Evolutionary conservation across 345 rosid species (phyloP).

Genomic region (Syzygium grande): DNA sequence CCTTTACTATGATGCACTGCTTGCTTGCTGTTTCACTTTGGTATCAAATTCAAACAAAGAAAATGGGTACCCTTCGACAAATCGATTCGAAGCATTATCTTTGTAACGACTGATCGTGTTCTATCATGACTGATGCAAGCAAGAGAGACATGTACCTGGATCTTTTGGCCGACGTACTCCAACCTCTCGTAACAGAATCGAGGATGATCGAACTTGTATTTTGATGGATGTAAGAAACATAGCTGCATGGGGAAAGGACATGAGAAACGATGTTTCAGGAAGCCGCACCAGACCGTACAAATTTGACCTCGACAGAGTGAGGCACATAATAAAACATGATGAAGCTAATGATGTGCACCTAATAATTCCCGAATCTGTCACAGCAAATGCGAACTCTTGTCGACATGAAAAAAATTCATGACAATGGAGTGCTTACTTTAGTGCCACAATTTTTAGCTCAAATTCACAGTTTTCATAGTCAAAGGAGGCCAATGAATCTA

Average conservation of each 20-base stretch:
- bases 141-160: constrained; percentile 48
- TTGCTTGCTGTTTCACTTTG: neutral
- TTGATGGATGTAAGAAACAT: constrained; percentile 96
- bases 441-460: neutral
- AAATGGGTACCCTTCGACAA: neutral
- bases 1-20: neutral
- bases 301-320: neutral
- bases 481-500: neutral
- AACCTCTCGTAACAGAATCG: constrained; percentile 81
- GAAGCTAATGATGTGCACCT: neutral
- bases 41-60: neutral
- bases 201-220: constrained; percentile 86
- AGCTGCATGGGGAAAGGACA: constrained; percentile 36
- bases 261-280: neutral
- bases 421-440: neutral
- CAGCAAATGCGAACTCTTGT: neutral
- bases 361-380: neutral
- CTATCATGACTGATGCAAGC: neutral
- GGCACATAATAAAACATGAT: neutral
- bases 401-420: neutral
- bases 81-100: neutral
- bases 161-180: constrained; percentile 91
- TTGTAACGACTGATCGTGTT: rapidly evolving
- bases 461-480: neutral
- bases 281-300: neutral